Percentiles rank a stretch among this genome's conserved stretches.
Evolutionary conservation across 441 rosid genomes (phyloP).

Genomic region (Pelargonium citronellum): DNA sequence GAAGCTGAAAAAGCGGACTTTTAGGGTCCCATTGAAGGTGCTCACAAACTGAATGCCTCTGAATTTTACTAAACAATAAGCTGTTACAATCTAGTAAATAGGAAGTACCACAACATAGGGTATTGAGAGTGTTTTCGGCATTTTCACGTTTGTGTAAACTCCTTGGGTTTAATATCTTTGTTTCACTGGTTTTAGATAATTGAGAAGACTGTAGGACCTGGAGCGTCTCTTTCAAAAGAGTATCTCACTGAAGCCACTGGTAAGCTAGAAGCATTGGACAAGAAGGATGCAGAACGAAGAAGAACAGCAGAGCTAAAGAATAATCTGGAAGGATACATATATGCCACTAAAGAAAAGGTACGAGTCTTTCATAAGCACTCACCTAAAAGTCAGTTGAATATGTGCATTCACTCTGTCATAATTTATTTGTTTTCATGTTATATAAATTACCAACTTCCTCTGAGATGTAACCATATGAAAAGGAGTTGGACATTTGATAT

Average conservation of each 20-base stretch:
- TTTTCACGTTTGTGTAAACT: neutral
- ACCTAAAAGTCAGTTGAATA: constrained; percentile 16
- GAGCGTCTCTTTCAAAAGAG: constrained; percentile 60
- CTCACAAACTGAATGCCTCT: constrained; percentile 9
- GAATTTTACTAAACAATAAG: neutral
- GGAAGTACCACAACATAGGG: too few relatives aligned
- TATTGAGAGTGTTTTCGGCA: neutral
- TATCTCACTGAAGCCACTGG: constrained; percentile 55
- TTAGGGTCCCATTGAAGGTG: constrained; percentile 86
- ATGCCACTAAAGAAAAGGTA: constrained; percentile 97
- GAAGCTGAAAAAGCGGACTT: constrained; percentile 75
- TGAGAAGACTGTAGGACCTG: constrained; percentile 79
- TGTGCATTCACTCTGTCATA: neutral
- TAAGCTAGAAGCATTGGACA: constrained; percentile 72
- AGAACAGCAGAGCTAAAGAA: constrained; percentile 92
- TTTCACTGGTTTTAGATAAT: constrained; percentile 43
- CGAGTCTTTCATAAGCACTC: constrained; percentile 12
- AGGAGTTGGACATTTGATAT: neutral
- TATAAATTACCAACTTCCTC: neutral
- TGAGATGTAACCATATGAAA: neutral
- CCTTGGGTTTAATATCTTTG: constrained; percentile 8
- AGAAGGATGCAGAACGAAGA: constrained; percentile 78
- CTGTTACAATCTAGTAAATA: too few relatives aligned
- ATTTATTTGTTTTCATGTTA: neutral
- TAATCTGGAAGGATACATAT: constrained; percentile 84